phyloP scores from a whole-genome alignment of 2,329 filamentous ascomycete genomes.

The Claviceps arundinis region DNA sequence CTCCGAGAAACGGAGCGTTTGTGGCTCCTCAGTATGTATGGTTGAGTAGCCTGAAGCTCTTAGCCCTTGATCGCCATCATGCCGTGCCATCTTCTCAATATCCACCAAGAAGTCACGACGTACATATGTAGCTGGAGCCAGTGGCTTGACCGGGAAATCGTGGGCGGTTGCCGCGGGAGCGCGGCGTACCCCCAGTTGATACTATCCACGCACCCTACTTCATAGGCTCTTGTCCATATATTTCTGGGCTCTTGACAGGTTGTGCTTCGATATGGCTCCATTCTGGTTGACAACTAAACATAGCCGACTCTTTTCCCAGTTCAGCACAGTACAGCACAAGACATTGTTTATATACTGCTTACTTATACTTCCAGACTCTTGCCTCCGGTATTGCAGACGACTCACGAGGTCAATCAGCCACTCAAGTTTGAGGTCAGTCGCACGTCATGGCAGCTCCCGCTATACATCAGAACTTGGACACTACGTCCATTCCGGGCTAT shows the following conservation, averaged over 20 bases:
- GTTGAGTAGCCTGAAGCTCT: background rate
- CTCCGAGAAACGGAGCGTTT: background rate
- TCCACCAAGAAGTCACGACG: background rate
- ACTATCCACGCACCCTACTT: background rate
- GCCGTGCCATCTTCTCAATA: background rate
- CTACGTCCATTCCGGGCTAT: constrained; percentile 30
- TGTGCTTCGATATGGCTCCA: constrained; percentile 1
- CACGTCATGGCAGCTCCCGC: constrained; percentile 10
- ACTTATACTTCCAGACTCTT: background rate
- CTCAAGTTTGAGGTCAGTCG: background rate
- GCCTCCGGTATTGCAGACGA: background rate
- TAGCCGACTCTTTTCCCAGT: background rate
- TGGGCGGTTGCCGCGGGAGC: constrained; percentile 4
- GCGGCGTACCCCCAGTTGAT: background rate
- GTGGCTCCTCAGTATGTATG: background rate
- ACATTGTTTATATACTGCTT: background rate
- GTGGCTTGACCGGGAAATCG: background rate
- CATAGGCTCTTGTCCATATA: background rate
- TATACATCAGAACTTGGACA: constrained; percentile 17
- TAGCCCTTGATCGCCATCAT: background rate
- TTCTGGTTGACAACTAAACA: background rate
- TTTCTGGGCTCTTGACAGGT: background rate
- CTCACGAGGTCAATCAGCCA: background rate
- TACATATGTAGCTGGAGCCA: background rate
- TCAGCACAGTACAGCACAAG: background rate